Conservation (phyloP, 139 green algal genomes). For the Astrephomene gubernaculifera region DNA sequence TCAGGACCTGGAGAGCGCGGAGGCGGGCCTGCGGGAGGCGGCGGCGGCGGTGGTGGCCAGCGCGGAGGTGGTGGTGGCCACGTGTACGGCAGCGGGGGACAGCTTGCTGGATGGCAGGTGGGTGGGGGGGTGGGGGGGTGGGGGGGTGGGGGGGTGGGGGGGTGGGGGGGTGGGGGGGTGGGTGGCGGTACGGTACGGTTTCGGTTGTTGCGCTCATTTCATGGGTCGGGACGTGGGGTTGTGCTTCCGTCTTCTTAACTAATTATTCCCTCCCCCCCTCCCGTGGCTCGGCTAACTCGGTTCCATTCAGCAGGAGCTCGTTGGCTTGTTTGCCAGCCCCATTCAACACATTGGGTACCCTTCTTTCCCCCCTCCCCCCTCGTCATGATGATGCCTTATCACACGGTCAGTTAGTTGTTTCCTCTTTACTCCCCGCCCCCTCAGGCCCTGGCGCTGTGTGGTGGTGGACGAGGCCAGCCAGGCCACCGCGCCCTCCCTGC, state of each 20-base stretch:
- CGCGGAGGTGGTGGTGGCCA: conserved; percentile 58
- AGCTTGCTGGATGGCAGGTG: conserved; percentile 39
- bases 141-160: not conserved
- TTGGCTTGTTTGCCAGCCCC: no score
- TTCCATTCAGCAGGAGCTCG: no score
- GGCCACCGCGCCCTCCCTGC: conserved; percentile 86
- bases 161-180: not conserved
- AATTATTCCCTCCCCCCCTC: no score
- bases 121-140: not conserved
- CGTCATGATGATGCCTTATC: no score
- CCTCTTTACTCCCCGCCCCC: not conserved
- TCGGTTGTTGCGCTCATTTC: no score
- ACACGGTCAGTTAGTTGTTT: no score
- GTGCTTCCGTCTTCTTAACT: no score
- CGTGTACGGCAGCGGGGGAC: conserved; percentile 71
- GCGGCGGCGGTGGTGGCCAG: conserved; percentile 53
- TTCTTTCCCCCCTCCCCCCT: no score
- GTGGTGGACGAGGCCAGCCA: conserved; percentile 95
- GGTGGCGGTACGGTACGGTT: no score
- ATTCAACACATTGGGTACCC: no score
- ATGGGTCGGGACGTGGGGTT: no score
- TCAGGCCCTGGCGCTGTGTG: conserved; percentile 79
- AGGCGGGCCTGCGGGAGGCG: conserved; percentile 46
- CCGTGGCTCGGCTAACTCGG: no score
- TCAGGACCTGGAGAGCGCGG: conserved; percentile 37